Base-by-base conservation (phyloP, 169 alveolate genomes). In the Pseudocohnilembus persalinus region DNA sequence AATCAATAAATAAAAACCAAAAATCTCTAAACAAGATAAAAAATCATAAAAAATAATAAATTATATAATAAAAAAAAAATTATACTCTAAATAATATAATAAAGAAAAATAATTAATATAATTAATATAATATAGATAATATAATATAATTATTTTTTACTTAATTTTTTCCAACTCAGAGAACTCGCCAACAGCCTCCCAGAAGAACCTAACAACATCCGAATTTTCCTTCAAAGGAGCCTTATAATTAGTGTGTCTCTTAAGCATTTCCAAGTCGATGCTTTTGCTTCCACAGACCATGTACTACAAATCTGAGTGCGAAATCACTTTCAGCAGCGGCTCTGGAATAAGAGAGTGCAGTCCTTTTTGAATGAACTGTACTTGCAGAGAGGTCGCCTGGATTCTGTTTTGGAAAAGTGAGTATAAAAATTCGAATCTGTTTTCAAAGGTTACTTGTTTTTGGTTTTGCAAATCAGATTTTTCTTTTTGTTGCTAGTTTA, bases 211-310 rank as follows among this genome's bases (percentile, higher is more conserved):
- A 30, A 94, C 94, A 64, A 91, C 82, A 11, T 92, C 83, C 35
- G 93, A 76, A 27, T 88, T 88, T 82, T 93, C 96, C 73, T 85
- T 89, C 25, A 92, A 73, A 27, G 92, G 96, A 65, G 92, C 95
- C 64, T 96, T 91, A 75, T 92, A 95, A 81, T 90, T 89, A 30
- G 98, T 94, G 77, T 96, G 96, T 87, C 96, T 85, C 77, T 89
- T 95, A n/a, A 96, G 87, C 74, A 96, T 80, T 76, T 95, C 97
- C 26, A 96, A 82, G 83, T 96, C 98, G 1, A 94, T 96, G 20
- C 49, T 88, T 31, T 88, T 92, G 83, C 92, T 92, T 15, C 98
- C 97, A 88, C 96, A 94, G n/a, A 96, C 97, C 92, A 94, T 91
- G 75, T 84, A 87, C 81, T 95, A 96, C 77, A 96, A 85, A 82